Conservation (phyloP, 176 grass and related monocot species). For the Bolboschoenus planiculmis region DNA sequence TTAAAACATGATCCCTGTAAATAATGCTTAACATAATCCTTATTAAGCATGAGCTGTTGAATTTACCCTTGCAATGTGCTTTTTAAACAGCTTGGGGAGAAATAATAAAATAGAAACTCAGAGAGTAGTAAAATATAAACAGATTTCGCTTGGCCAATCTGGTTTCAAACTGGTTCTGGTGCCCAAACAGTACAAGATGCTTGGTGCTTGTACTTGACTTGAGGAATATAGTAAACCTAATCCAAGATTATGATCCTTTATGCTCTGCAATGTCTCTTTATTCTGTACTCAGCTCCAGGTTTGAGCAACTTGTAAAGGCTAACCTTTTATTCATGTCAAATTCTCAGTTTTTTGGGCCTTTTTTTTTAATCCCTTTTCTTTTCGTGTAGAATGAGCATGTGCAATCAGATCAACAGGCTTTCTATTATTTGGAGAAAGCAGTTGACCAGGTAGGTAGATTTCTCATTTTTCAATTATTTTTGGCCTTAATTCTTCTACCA, state of each 20-base stretch:
- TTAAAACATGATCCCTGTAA: neutral
- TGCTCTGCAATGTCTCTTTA: neutral
- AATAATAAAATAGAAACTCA: neutral
- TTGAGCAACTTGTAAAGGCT: neutral
- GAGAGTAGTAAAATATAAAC: neutral
- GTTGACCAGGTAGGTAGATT: slow-evolving; percentile 65
- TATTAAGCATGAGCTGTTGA: neutral
- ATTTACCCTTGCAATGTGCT: neutral
- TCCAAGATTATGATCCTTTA: slow-evolving; percentile 14
- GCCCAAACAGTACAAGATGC: no score
- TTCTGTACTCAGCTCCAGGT: neutral
- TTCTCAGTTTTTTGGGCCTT: neutral
- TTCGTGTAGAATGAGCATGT: slow-evolving; percentile 65
- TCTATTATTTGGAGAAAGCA: slow-evolving; percentile 89
- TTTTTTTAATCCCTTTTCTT: slow-evolving; percentile 5
- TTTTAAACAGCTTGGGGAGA: neutral
- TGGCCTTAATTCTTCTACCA: neutral
- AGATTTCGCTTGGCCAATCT: no score
- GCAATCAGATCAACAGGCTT: slow-evolving; percentile 86
- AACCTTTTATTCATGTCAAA: slow-evolving; percentile 7
- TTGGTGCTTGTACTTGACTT: neutral
- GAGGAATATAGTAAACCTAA: neutral
- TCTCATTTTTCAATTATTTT: neutral
- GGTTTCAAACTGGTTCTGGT: no score
- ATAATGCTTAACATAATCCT: no score